A percentile compares a stretch with the other conserved stretches of the same genome.
Conservation (phyloP, 495 filamentous ascomycete genomes). For the Mytilinidion resinicola region DNA sequence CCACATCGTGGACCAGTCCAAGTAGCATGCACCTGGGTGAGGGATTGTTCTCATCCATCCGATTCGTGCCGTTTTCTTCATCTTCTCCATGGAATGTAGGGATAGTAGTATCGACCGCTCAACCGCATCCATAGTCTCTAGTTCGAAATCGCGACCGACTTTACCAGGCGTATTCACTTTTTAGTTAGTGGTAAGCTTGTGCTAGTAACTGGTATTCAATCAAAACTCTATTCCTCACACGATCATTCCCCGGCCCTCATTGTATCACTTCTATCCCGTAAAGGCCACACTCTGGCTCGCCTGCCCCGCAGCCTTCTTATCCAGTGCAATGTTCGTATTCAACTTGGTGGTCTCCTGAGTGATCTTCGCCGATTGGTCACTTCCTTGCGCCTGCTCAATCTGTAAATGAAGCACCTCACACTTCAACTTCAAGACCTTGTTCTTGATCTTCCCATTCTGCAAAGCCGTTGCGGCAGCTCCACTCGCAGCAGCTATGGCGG, state of each 20-base stretch:
- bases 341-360: conserved; percentile 40
- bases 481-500: conserved; percentile 36
- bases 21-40: no score
- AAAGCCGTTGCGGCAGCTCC: conserved; percentile 31
- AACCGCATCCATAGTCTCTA: no score
- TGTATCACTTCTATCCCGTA: conserved; percentile 24
- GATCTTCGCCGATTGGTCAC: conserved; percentile 34
- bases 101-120: no score
- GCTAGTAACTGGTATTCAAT: no score
- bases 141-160: no score
- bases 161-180: no score
- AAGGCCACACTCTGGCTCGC: conserved; percentile 33
- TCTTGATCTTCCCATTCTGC: conserved; percentile 51
- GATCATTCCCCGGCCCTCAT: neutral
- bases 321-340: conserved; percentile 41
- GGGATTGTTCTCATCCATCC: no score
- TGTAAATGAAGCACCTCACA: conserved; percentile 34
- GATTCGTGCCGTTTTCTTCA: no score
- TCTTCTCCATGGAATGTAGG: no score
- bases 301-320: conserved; percentile 37
- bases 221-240: neutral
- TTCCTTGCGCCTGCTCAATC: conserved; percentile 37
- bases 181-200: no score
- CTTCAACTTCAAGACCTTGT: conserved; percentile 50
- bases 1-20: no score